Conservation (phyloP, 495 filamentous ascomycete genomes). For the Penicillium manginii region DNA sequence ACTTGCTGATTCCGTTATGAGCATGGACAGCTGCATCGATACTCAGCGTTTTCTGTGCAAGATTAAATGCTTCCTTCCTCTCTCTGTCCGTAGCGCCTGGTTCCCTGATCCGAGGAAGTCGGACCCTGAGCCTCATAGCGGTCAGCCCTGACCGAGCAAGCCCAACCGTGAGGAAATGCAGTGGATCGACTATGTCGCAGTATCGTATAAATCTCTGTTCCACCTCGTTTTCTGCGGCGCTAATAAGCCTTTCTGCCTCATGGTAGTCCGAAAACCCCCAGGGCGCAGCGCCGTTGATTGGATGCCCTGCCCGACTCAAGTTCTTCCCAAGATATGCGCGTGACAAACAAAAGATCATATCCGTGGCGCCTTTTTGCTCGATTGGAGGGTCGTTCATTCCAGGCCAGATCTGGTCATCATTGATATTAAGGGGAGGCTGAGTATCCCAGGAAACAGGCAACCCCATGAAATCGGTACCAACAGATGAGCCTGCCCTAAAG, state of each 20-base stretch:
- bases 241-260: constrained; percentile 44
- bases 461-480: constrained; percentile 25
- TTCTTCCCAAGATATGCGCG: constrained; percentile 49
- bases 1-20: constrained; percentile 8
- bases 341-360: constrained; percentile 79
- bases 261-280: constrained; percentile 29
- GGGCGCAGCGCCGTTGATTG: constrained; percentile 7
- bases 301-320: constrained; percentile 6
- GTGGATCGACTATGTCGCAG: constrained; percentile 59
- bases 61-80: constrained; percentile 15
- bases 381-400: constrained; percentile 24
- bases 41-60: constrained; percentile 28
- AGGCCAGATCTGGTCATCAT: constrained; percentile 57
- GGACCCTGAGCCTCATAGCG: constrained; percentile 21
- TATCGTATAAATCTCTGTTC: constrained; percentile 54
- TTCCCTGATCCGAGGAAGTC: constrained; percentile 13
- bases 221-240: constrained; percentile 31
- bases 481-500: constrained; percentile 30
- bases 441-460: constrained; percentile 29
- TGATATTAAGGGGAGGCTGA: constrained; percentile 55
- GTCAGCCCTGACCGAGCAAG: constrained; percentile 25
- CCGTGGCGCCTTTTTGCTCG: constrained; percentile 63
- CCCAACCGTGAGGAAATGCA: constrained; percentile 70
- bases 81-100: constrained; percentile 12
- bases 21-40: constrained; percentile 19